Evolutionary conservation across 116 monocot species (phyloP), one percentile per base, ranked within the genome.

Genomic region (Cymodocea nodosa): DNA sequence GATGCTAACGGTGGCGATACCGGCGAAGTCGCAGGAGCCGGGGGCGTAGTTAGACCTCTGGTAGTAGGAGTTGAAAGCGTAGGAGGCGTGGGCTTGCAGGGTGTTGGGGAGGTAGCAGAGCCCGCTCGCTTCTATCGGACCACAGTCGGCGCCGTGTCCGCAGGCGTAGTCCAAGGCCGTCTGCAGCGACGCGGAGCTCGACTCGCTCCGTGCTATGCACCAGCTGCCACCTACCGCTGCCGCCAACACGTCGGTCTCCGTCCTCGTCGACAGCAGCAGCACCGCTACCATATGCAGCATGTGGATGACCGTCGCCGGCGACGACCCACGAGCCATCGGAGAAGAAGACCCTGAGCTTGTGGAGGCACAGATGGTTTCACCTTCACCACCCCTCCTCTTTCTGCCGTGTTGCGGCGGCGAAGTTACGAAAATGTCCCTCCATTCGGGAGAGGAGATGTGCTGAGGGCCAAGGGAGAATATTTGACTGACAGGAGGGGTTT

Each of bases 11-110:
- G 89, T 77, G 73, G 89, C 94, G 75, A 82, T 71, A 76, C 84
- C 86, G 56, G 70, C 80, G 79, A 94, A 94, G 75, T 89, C 89
- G 67, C 94, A 94, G 25, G 82, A 70, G 17, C 89, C 89, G 17
- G 93, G 80, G 59, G 93, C 86, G 64, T 59, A 71, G 58, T 66
- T 72, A 20, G 86, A 80, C 25, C 82, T 72, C 84, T 86, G 89
- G 75, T 76, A 94, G 79, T 69, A 75, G 56, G 69, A 69, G 62
- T 75, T 75, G 69, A 69, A 75, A 53, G 75, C 75, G 63, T 75
- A 75, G 56, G 69, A 69, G 6, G 75, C 75, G 57, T 75, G 75
- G 1, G 63, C 75, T 56, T 63, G 69, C 63, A 75, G 6, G 44
- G 62, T 75, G 69, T 75, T 69, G 63, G 75, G 75, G 11, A 69